These are phyloP conservation scores for Diaporthe vaccinii DNA, from an alignment of 2,329 filamentous ascomycete genomes.

Conservation along the genomic window DNA sequence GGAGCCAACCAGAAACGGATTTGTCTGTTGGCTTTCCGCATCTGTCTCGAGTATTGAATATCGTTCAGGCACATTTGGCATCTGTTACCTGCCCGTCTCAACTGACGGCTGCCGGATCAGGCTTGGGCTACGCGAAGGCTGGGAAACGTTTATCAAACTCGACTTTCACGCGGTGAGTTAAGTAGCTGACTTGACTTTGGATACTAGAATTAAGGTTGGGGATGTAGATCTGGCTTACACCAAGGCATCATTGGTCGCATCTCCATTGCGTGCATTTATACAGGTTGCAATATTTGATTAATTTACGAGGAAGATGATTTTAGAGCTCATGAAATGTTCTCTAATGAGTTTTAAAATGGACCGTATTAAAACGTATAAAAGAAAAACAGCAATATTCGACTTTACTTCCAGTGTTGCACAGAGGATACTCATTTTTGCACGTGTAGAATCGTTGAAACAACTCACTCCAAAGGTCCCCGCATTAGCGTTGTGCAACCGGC, in stretches of 20 bases:
- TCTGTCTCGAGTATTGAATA: not conserved
- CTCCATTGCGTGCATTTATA: not conserved
- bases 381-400: not conserved
- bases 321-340: not conserved
- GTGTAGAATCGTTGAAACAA: slow-evolving; percentile 2
- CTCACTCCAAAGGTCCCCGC: not conserved
- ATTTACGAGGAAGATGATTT: too few species aligned
- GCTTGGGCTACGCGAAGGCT: not conserved
- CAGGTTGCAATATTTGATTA: not conserved
- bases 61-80: not conserved
- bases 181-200: not conserved
- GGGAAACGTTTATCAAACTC: not conserved
- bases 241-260: not conserved
- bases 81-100: not conserved
- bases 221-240: too few species aligned
- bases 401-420: not conserved
- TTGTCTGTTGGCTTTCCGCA: slow-evolving; percentile 10
- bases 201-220: not conserved
- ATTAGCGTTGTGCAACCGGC: slow-evolving; percentile 16
- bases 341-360: too few species aligned
- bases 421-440: not conserved
- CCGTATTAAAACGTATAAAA: not conserved
- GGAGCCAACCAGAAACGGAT: not conserved
- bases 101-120: not conserved
- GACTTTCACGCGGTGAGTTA: not conserved